Base-by-base conservation (phyloP, 164 flowering plant genomes). In the Tinospora cordifolia region DNA sequence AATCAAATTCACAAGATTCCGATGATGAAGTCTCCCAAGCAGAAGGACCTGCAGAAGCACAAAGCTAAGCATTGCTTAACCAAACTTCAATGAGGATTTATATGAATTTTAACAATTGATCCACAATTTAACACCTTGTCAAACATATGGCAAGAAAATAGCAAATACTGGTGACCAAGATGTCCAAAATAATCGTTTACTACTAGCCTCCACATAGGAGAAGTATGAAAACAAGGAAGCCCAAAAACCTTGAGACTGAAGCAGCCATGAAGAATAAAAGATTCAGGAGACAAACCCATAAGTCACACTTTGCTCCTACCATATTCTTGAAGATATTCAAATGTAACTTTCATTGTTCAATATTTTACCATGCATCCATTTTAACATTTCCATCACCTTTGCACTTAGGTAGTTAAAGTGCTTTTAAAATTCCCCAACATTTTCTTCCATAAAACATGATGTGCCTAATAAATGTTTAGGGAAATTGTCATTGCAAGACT, bases 1-100 rank as follows among this genome's bases (percentile, higher is more conserved):
- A 39, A 95, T 75, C 80, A 95, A 86, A 84, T 95, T 95, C 79
- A 92, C 99, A 72, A 95, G 96, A 84, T 89, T 92, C 57, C 98
- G 81, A 72, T 95, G 99, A 83, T 92, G 99, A 78, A 92, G 83
- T 77, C 99, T 84, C 74, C 90, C 91, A 1, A 95, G 88, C 69
- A 95, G 72, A 78, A 81, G 70, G 41, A 92, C 99, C 99, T 92
- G 85, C 72, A 75, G 66, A 75, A 67, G 41, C 19, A 67, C 49
- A 62, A 70, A 34, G 47, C 8, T 17, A 63, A 66, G 19, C 24
- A n/a, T 46, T 7, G 26, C 30, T 54, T 63, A 62, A 25, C 14
- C 47, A 54, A 54, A 54, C 21, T 54, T 54, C 24, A 46, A 54
- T 11, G 30, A 25, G 14, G 21, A 71, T 63, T 38, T 27, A 34